A percentile compares a stretch with the other conserved stretches of the same genome.
phyloP scores from a whole-genome alignment of 1,284 basidiomycete species.

The Meripilus lineatus region DNA sequence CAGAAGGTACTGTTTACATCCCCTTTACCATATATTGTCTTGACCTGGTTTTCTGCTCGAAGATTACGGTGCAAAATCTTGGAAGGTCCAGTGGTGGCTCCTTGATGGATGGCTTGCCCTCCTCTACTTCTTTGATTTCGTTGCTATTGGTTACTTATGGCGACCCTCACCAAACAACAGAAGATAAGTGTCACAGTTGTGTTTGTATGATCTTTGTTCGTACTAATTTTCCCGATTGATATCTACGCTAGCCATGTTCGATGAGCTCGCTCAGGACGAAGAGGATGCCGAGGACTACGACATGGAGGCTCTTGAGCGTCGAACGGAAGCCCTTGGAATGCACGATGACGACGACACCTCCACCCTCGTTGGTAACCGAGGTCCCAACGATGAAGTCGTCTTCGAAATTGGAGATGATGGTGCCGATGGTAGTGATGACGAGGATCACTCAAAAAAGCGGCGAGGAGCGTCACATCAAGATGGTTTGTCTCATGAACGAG shows the following conservation, averaged over 20 bases:
- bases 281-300: constrained; percentile 93
- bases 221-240: constrained; percentile 24
- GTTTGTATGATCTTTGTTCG: constrained; percentile 17
- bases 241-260: constrained; percentile 76
- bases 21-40: background rate
- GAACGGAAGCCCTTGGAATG: constrained; percentile 37
- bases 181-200: constrained; percentile 52
- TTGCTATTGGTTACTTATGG: constrained; percentile 88
- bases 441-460: constrained; percentile 49
- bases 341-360: constrained; percentile 64
- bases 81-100: constrained; percentile 93
- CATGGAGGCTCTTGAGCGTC: constrained; percentile 64
- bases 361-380: constrained; percentile 57
- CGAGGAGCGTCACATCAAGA: constrained; percentile 39
- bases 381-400: constrained; percentile 68
- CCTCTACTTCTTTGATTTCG: constrained; percentile 81
- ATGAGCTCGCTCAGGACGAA: constrained; percentile 85
- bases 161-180: constrained; percentile 90
- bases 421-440: constrained; percentile 48
- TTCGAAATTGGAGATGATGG: constrained; percentile 90
- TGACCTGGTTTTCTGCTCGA: constrained; percentile 1
- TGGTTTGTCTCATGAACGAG: constrained; percentile 49
- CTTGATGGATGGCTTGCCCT: constrained; percentile 93
- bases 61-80: constrained; percentile 94
- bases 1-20: constrained; percentile 61